These are phyloP conservation scores for Aureobasidium sp. DNA, from an alignment of 2,329 filamentous ascomycete genomes.

Conservation along the genomic window DNA sequence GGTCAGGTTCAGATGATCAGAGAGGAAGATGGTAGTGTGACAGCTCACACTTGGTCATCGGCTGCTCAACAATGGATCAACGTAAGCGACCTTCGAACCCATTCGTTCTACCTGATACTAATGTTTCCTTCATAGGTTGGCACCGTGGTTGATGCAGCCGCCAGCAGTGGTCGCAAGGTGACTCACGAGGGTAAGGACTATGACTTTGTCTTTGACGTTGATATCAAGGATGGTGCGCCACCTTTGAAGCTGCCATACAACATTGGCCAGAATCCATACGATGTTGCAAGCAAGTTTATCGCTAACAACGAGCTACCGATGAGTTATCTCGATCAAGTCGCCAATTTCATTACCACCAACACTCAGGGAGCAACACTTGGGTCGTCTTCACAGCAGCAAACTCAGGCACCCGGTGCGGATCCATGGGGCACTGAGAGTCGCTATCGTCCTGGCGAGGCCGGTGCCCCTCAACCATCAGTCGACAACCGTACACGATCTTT, in stretches of 20 bases:
- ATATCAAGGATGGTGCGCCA: constrained; percentile 90
- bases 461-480: constrained; percentile 29
- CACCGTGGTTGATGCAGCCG: constrained; percentile 86
- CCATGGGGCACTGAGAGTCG: constrained; percentile 71
- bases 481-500: constrained; percentile 52
- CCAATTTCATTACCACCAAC: constrained; percentile 85
- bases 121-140: constrained; percentile 57
- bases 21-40: constrained; percentile 72
- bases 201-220: constrained; percentile 94
- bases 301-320: constrained; percentile 81
- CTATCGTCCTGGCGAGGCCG: constrained; percentile 65
- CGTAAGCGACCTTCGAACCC: not conserved
- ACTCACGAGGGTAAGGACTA: constrained; percentile 79
- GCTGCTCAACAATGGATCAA: constrained; percentile 32
- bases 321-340: constrained; percentile 82
- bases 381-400: constrained; percentile 34
- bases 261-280: constrained; percentile 83
- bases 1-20: constrained; percentile 91
- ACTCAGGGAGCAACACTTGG: constrained; percentile 82
- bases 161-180: constrained; percentile 59
- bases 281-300: constrained; percentile 85
- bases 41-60: constrained; percentile 80
- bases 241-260: constrained; percentile 93
- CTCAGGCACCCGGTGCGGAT: constrained; percentile 51
- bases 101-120: not conserved